These are phyloP conservation scores for Clarireedia homoeocarpa DNA, from an alignment of 2,329 filamentous ascomycete genomes.

Conservation along the genomic window DNA sequence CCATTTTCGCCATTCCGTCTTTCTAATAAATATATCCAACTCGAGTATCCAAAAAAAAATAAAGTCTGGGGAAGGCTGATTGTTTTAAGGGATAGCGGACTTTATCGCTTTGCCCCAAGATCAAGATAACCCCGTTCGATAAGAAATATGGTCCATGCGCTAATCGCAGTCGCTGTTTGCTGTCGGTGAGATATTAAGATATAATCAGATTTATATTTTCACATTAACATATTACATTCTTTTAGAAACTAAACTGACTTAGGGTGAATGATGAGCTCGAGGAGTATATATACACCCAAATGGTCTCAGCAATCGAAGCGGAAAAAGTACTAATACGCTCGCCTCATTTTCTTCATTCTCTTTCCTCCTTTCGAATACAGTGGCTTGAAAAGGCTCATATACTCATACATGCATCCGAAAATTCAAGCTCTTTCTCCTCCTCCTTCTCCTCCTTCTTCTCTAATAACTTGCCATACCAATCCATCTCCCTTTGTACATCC, in stretches of 20 bases:
- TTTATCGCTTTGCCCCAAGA: too few relatives aligned
- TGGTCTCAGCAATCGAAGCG: background rate
- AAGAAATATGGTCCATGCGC: too few relatives aligned
- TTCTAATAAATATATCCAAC: background rate
- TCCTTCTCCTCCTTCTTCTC: background rate
- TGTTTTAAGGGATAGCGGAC: background rate
- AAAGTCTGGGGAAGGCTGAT: too few relatives aligned
- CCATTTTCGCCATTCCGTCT: background rate
- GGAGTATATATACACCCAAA: too few relatives aligned
- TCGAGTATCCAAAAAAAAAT: background rate
- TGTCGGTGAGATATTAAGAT: too few relatives aligned
- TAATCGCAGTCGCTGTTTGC: too few relatives aligned
- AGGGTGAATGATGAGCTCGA: too few relatives aligned
- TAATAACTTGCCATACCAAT: background rate
- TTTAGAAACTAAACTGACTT: too few relatives aligned
- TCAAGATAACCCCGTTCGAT: too few relatives aligned
- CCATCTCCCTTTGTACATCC: constrained; percentile 4
- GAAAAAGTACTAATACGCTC: background rate
- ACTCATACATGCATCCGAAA: background rate
- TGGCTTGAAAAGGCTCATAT: background rate
- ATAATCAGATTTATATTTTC: too few relatives aligned
- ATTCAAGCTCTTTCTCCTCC: too few relatives aligned
- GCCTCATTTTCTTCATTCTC: background rate
- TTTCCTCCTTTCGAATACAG: background rate
- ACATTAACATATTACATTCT: too few relatives aligned